Percentiles rank a stretch among this genome's conserved stretches.
Conservation (phyloP, 2,329 filamentous ascomycete species). For the Helminthosporium solani region DNA sequence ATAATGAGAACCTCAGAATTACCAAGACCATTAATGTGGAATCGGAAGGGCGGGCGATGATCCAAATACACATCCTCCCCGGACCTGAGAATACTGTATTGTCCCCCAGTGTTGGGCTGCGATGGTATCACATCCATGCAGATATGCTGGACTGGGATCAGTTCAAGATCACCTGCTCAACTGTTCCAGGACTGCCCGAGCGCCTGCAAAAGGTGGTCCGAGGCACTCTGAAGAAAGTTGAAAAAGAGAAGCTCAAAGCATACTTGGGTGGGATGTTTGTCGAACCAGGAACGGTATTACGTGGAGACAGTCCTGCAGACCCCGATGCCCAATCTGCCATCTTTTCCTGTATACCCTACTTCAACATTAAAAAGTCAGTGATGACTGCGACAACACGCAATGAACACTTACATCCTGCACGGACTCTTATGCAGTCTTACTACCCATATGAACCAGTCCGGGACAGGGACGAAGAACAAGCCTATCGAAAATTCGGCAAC, state of each 20-base stretch:
- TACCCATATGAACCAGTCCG: constrained; percentile 35
- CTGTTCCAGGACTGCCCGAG: constrained; percentile 18
- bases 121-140: constrained; percentile 31
- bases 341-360: constrained; percentile 29
- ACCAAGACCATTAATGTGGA: constrained; percentile 21
- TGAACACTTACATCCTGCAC: constrained; percentile 18
- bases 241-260: constrained; percentile 27
- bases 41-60: constrained; percentile 15
- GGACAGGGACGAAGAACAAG: constrained; percentile 34
- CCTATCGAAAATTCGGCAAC: constrained; percentile 26
- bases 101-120: constrained; percentile 10
- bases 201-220: constrained; percentile 17
- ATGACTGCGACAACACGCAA: background rate
- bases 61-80: constrained; percentile 24
- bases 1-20: constrained; percentile 26
- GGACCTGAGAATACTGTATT: constrained; percentile 20
- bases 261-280: constrained; percentile 33
- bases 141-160: constrained; percentile 23
- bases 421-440: constrained; percentile 34
- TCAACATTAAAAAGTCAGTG: constrained; percentile 5
- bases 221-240: constrained; percentile 22
- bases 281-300: constrained; percentile 36
- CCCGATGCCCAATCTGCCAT: constrained; percentile 31
- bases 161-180: constrained; percentile 28
- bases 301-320: constrained; percentile 25